Percentiles rank a stretch among this genome's conserved stretches.
Conservation (phyloP, 106 monocot species). For the Apostasia shenzhenica region DNA sequence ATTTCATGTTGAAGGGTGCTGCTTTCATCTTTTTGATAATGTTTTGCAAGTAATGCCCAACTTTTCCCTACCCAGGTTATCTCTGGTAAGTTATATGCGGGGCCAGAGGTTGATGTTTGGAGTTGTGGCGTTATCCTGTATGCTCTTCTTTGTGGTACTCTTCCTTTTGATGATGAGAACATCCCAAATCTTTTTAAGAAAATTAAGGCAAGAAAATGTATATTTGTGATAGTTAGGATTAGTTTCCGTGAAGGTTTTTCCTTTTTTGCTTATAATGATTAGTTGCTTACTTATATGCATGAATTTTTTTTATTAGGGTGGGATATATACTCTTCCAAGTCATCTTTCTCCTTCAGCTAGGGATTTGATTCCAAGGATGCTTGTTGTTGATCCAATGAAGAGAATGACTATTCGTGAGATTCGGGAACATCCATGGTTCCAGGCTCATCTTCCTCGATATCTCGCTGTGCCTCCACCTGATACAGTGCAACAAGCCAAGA, state of each 20-base stretch:
- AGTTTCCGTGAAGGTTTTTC: background rate
- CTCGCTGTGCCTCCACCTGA: conserved; percentile 53
- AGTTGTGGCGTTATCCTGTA: conserved; percentile 26
- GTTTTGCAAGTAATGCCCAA: background rate
- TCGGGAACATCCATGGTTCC: conserved; percentile 53
- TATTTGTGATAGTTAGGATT: background rate
- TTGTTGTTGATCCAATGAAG: conserved; percentile 57
- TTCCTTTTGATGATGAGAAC: conserved; percentile 28
- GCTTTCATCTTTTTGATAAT: background rate
- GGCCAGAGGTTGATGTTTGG: conserved; percentile 22
- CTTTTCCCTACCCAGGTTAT: conserved; percentile 19
- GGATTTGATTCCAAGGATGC: conserved; percentile 62
- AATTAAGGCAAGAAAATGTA: conserved; percentile 18
- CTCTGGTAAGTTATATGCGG: conserved; percentile 25
- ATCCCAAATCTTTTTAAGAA: conserved; percentile 23
- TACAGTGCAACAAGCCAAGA: conserved; percentile 44
- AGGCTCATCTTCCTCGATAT: conserved; percentile 45
- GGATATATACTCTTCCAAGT: conserved; percentile 58
- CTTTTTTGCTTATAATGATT: background rate
- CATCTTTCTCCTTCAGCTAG: conserved; percentile 53
- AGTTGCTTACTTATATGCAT: conserved; percentile 1
- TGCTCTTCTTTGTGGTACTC: conserved; percentile 24
- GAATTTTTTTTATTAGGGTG: conserved; percentile 22
- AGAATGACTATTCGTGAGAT: conserved; percentile 54
- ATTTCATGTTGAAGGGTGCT: background rate